Evolutionary conservation across 805 yeast genomes (phyloP).

Genomic region (Yamadazyma akitaensis): DNA sequence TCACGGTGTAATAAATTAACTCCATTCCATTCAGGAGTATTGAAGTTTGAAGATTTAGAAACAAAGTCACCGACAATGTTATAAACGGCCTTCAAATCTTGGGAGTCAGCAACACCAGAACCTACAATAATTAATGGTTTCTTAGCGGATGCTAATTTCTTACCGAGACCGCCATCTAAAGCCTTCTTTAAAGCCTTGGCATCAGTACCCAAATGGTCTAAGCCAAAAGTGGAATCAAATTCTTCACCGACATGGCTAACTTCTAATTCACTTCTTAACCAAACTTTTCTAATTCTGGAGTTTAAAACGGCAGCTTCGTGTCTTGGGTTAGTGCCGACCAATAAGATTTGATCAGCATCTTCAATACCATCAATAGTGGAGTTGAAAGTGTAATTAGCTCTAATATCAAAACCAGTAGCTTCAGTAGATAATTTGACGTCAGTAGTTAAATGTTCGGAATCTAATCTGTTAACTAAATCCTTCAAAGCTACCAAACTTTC

Average conservation of each 20-base stretch:
- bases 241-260: constrained; percentile 70
- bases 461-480: constrained; percentile 71
- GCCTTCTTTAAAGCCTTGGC: constrained; percentile 57
- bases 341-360: constrained; percentile 75
- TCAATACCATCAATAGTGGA: constrained; percentile 76
- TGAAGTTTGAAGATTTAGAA: constrained; percentile 51
- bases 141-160: constrained; percentile 61
- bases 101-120: constrained; percentile 68
- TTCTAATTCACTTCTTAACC: constrained; percentile 68
- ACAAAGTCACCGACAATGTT: constrained; percentile 61
- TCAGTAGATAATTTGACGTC: constrained; percentile 58
- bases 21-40: constrained; percentile 78
- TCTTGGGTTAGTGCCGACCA: constrained; percentile 85
- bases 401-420: constrained; percentile 67
- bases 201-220: constrained; percentile 60
- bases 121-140: constrained; percentile 80
- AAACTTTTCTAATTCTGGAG: constrained; percentile 76
- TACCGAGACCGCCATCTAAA: constrained; percentile 64
- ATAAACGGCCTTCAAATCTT: constrained; percentile 60
- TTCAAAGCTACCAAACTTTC: constrained; percentile 80
- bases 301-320: constrained; percentile 87
- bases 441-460: constrained; percentile 76
- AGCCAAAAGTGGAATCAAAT: constrained; percentile 73
- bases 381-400: constrained; percentile 79
- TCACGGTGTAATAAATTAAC: constrained; percentile 76